Base-by-base conservation (phyloP, 106 monocot genomes). In the Hemerocallis citrina region DNA sequence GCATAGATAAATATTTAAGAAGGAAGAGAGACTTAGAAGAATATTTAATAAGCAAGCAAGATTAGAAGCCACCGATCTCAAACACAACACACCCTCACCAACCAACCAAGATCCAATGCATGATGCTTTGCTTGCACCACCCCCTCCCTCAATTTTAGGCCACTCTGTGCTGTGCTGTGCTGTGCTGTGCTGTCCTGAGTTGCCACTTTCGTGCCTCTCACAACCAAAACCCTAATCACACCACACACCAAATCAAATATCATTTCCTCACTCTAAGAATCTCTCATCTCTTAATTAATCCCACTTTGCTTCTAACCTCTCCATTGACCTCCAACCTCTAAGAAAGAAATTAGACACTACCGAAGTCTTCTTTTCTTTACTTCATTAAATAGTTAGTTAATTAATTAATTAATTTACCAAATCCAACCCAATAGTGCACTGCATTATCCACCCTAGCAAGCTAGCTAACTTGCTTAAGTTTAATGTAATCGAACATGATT, bases 61-160 rank as follows among this genome's bases (percentile, higher is more conserved):
- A 48, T 7, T n/a, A 56, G 34, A 36, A 20, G 36, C 9, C 35
- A 57, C 21, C 57, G n/a, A n/a, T n/a, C 14, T 10, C 1, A 41
- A 41, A 16, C 10, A 41, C 14, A 10, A 10, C 10, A 28, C 42
- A 25, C 61, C 14, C 27, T 25, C 27, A 61, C 40, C 61, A 61
- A 61, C 61, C 40, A 21, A 27, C 48, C 9, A 28, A 30, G 36
- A 57, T 38, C 5, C 7, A 11, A 11, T 11, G 37, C 37, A 11
- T 7, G 30, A 69, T 69, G 48, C 60, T 49, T 69, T 69, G 35
- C 60, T 69, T 69, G 34, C 48, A 35, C 59, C 45, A 59, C 68
- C 68, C 43, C 68, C 59, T 49, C 68, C 43, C 68, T 48, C 37
- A 60, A 41, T 32, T 5, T 16, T 33, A n/a, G 50, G 50, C 25